Conservation (phyloP, 2,329 filamentous ascomycete species). For the Trichoderma arundinaceum region DNA sequence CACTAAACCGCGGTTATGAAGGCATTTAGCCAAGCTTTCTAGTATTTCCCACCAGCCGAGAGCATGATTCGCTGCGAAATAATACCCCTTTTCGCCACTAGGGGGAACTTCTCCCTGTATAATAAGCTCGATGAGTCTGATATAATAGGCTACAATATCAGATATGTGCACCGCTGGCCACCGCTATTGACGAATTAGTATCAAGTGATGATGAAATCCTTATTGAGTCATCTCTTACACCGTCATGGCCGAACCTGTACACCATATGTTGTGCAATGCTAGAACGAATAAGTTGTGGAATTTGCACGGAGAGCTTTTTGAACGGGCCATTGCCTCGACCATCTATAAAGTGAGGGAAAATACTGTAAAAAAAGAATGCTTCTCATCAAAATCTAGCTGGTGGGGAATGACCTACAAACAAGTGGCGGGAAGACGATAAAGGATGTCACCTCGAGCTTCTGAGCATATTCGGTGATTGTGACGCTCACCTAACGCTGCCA, state of each 20-base stretch:
- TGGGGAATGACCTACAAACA: neutral
- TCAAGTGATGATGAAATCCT: neutral
- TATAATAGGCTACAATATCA: neutral
- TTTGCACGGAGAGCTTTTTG: neutral
- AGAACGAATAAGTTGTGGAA: neutral
- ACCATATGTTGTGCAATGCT: slow-evolving; percentile 1
- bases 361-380: neutral
- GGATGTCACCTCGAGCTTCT: neutral
- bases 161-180: slow-evolving; percentile 9
- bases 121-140: neutral
- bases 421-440: neutral
- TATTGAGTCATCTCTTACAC: neutral
- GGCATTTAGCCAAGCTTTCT: neutral
- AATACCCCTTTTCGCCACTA: neutral
- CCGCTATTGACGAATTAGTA: neutral
- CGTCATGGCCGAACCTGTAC: neutral
- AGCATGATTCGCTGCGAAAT: neutral
- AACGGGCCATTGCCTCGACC: neutral
- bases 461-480: neutral
- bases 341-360: neutral
- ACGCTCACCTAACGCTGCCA: neutral
- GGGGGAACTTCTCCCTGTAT: neutral
- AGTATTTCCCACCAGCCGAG: slow-evolving; percentile 6
- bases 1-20: neutral
- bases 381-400: no score